Evolutionary conservation across 345 rosid genomes (phyloP), one percentile per base, ranked within the genome.

Genomic region (Gossypium mustelinum): DNA sequence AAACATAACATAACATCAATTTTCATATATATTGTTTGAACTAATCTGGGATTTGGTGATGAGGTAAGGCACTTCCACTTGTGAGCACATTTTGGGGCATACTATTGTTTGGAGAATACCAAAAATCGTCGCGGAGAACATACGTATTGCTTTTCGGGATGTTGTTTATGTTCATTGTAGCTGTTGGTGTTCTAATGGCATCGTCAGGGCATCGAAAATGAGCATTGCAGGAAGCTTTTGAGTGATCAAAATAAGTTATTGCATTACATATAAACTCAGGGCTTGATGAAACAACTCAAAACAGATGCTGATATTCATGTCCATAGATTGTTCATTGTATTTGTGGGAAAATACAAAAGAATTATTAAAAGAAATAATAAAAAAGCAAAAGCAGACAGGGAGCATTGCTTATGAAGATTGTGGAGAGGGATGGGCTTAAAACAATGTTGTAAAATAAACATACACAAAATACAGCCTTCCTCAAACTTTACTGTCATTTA

Each of bases 51-150:
- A 52, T 52, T 24, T 24, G 62, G 62, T 58, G 29, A 58, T 58
- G 62, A 24, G 24, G 24, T 77, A 94, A 89, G 94, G 93, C 96
- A 79, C 88, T 94, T 77, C 97, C 98, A n/a, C 85, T 94, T 16
- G 98, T 94, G 72, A 88, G 92, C 83, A 94, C 63, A 59, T 59
- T 92, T 75, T 94, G 94, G 98, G 98, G 96, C 4, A 78, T 94
- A 62, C 47, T 92, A 39, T 57, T 94, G 61, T 94, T 90, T 66
- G 98, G 98, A 70, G 97, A 94, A 81, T 94, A 92, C 84, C 61
- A 87, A 34, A 92, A 74, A 80, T 94, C 98, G 16, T 90, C 96
- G 0, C 64, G 85, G 68, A 85, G 79, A 81, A 94, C 98, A 17
- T 92, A 94, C 67, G 17, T 60, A 60, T 60, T 60, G 75, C 90